Evolutionary conservation across 176 grass and related monocot species (phyloP), one percentile per base, ranked within the genome.

Genomic region (Carex pumila): DNA sequence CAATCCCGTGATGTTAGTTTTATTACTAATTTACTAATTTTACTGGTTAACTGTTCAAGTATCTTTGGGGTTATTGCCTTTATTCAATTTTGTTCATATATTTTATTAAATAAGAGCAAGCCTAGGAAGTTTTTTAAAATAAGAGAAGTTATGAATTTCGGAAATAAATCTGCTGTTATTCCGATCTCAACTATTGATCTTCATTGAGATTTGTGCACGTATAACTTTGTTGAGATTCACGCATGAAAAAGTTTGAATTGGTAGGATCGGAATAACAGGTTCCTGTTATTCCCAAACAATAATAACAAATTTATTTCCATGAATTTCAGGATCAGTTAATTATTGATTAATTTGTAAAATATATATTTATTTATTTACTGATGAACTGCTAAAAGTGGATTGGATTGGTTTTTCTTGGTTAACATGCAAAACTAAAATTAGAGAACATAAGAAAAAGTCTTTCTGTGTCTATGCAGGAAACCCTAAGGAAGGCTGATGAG

Each of bases 1-100:
- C 96, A 91, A 47, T 92, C 93, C 62, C 89, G 90, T 81, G 93
- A 92, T 85, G 96, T 95, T 82, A 68, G 91, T 65, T 71, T 54
- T 68, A 64, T 64, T 81, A 62, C 47, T 55, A 49, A 77, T 77
- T 25, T 17, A 10, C 73, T 55, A 13, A 32, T 56, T 56, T 15
- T 77, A 31, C 50, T 56, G 21, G 72, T 55, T 22, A 76, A 76
- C 5, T 55, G 21, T 29, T 53, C 0, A 19, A 62, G 60, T 3
- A 29, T 62, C 60, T 62, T 50, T 11, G 19, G 5, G 21, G 5
- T 31, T 29, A 5, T 76, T 29, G 11, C 49, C 41, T 49, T 50
- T 68, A 36, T 68, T 68, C 32, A 29, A 12, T 63, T 63, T 63
- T 63, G 61, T 52, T 75, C 13, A 50, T 53, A 37, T 70, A 70